Percentiles rank a stretch among this genome's conserved stretches.
Conservation (phyloP, 345 rosid species). For the Litchi chinensis region DNA sequence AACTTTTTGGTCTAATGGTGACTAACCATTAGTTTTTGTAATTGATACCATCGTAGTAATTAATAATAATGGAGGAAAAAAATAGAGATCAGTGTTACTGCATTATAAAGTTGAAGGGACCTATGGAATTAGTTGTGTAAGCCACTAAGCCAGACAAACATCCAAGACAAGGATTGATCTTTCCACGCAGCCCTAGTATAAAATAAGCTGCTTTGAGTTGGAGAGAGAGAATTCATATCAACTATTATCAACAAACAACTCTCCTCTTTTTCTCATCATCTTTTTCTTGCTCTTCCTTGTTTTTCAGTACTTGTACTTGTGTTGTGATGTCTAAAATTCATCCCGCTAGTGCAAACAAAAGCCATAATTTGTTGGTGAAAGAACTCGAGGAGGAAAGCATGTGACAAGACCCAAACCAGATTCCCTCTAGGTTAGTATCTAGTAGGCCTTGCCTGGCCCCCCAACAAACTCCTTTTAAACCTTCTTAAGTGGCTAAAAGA, state of each 20-base stretch:
- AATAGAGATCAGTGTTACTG: too few species aligned
- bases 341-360: slow-evolving; percentile 31
- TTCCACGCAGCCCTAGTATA: neutral
- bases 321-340: slow-evolving; percentile 43
- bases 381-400: neutral
- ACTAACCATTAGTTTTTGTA: neutral
- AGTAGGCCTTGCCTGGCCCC: too few species aligned
- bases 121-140: slow-evolving; percentile 25
- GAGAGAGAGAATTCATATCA: neutral
- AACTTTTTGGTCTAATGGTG: too few species aligned
- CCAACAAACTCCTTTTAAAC: too few species aligned
- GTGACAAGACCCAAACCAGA: too few species aligned
- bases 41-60: neutral
- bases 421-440: too few species aligned
- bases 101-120: neutral
- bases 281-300: too few species aligned
- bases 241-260: neutral
- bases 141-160: slow-evolving; percentile 28
- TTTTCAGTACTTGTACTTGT: neutral
- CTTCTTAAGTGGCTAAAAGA: too few species aligned
- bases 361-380: neutral
- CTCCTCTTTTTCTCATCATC: neutral
- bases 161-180: neutral
- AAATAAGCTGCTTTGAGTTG: neutral
- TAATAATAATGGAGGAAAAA: neutral